Percentiles rank a stretch among this genome's conserved stretches.
phyloP scores from a whole-genome alignment of 352 stramenopile genomes.

The Phytopythium helicoides region DNA sequence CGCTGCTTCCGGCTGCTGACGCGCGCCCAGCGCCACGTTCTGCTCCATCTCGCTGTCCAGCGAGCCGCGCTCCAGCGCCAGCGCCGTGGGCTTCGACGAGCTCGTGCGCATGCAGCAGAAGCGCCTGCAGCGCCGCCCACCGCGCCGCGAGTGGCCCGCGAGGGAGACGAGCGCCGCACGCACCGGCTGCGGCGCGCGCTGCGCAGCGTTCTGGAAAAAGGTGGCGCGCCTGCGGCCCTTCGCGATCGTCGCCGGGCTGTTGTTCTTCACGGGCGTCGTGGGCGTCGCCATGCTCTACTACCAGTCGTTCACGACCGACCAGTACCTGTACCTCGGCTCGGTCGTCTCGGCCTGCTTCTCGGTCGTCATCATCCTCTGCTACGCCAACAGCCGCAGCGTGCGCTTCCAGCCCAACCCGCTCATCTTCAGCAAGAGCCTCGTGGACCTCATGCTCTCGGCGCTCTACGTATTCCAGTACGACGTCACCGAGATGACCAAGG shows the following conservation, averaged over 20 bases:
- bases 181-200: not conserved
- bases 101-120: slow-evolving; percentile 19
- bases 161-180: no score
- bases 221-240: slow-evolving; percentile 17
- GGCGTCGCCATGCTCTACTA: slow-evolving; percentile 34
- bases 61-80: slow-evolving; percentile 36
- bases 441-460: slow-evolving; percentile 68
- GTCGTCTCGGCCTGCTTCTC: slow-evolving; percentile 73
- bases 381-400: slow-evolving; percentile 49
- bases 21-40: slow-evolving; percentile 42
- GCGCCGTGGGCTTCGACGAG: slow-evolving; percentile 26
- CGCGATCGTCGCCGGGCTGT: slow-evolving; percentile 26
- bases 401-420: slow-evolving; percentile 77
- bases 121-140: slow-evolving; percentile 8
- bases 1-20: no score
- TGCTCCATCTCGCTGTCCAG: slow-evolving; percentile 63
- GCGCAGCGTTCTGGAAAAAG: not conserved
- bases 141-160: slow-evolving; percentile 1
- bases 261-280: slow-evolving; percentile 35
- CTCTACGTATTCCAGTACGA: slow-evolving; percentile 81
- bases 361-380: slow-evolving; percentile 70
- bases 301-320: slow-evolving; percentile 35
- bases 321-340: slow-evolving; percentile 73
- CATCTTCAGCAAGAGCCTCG: slow-evolving; percentile 85
- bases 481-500: slow-evolving; percentile 52